phyloP scores from a whole-genome alignment of 1,284 basidiomycete species.

The Cutaneotrichosporon mucoides region DNA sequence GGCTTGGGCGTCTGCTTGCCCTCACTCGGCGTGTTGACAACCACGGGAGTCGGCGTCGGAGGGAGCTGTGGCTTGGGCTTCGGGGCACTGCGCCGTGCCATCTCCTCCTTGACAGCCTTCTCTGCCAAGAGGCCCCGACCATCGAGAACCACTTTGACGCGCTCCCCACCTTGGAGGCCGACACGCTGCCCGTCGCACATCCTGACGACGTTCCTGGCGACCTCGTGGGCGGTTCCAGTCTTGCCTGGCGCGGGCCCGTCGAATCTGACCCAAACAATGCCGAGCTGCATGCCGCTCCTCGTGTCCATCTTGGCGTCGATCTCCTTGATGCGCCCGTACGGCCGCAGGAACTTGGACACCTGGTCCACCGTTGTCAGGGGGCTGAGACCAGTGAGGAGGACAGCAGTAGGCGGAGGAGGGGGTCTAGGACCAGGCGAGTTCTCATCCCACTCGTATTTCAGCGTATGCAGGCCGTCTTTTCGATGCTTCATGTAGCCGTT shows the following conservation, averaged over 20 bases:
- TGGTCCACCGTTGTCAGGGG: constrained; percentile 64
- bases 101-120: constrained; percentile 50
- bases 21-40: constrained; percentile 5
- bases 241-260: constrained; percentile 32
- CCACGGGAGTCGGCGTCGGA: not conserved
- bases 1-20: constrained; percentile 12
- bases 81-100: constrained; percentile 58
- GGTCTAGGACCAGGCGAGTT: constrained; percentile 72
- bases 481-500: constrained; percentile 34
- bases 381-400: constrained; percentile 70
- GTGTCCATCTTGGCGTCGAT: constrained; percentile 79
- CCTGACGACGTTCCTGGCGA: constrained; percentile 42
- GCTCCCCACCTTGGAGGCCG: constrained; percentile 34
- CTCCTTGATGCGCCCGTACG: constrained; percentile 64
- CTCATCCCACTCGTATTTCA: constrained; percentile 60
- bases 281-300: constrained; percentile 73
- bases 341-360: constrained; percentile 65
- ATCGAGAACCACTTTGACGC: constrained; percentile 50
- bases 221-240: constrained; percentile 39
- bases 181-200: constrained; percentile 49
- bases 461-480: constrained; percentile 21
- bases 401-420: constrained; percentile 57
- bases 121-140: constrained; percentile 47
- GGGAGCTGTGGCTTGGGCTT: constrained; percentile 25
- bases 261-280: constrained; percentile 75